Conservation (phyloP, 2,329 filamentous ascomycete species). For the Penicillium palitans region DNA sequence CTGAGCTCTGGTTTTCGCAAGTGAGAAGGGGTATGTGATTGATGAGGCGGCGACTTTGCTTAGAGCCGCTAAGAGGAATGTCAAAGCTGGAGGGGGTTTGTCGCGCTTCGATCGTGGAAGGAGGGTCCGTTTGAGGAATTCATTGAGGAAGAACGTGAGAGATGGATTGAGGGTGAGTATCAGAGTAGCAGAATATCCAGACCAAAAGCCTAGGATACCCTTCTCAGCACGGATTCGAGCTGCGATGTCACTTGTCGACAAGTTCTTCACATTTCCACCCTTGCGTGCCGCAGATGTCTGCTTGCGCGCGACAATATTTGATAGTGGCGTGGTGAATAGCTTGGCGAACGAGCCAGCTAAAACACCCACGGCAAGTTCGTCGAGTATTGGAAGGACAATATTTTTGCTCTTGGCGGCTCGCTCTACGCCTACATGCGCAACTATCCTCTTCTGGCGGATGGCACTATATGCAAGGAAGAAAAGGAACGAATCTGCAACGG, state of each 20-base stretch:
- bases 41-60: constrained; percentile 76
- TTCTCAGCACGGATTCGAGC: constrained; percentile 66
- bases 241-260: constrained; percentile 59
- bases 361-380: constrained; percentile 71
- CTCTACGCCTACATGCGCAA: constrained; percentile 32
- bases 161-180: constrained; percentile 82
- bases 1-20: constrained; percentile 79
- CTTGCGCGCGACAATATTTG: constrained; percentile 78
- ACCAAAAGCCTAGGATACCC: constrained; percentile 77
- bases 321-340: constrained; percentile 74
- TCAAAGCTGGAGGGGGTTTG: constrained; percentile 55
- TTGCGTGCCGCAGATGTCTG: constrained; percentile 61
- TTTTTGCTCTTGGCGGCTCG: constrained; percentile 28
- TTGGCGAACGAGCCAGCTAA: constrained; percentile 73
- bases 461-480: constrained; percentile 81
- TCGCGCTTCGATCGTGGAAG: constrained; percentile 56
- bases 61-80: constrained; percentile 69
- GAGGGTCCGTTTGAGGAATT: constrained; percentile 63
- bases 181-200: constrained; percentile 78
- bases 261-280: constrained; percentile 3
- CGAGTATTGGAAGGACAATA: constrained; percentile 57
- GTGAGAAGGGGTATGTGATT: constrained; percentile 80
- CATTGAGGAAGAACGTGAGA: constrained; percentile 81
- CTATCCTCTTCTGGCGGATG: constrained; percentile 48
- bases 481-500: constrained; percentile 73